Base-by-base conservation (phyloP, 2,329 filamentous ascomycete species). In the Acephala macrosclerotiorum region DNA sequence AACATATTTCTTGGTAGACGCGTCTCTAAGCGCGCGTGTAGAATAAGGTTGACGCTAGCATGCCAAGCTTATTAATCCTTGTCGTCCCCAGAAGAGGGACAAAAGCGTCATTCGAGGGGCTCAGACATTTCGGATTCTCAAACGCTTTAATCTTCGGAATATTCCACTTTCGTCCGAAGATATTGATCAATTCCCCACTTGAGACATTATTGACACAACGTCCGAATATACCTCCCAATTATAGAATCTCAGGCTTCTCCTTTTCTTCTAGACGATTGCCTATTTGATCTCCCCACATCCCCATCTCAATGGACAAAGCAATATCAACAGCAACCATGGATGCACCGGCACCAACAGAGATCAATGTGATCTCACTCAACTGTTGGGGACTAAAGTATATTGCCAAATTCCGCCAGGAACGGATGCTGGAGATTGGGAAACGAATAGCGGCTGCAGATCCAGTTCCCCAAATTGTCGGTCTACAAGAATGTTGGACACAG, bases 341-440 rank as follows among this genome's bases (percentile, higher is more conserved):
- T 14, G 58, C 64, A n/a, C 42, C 64, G n/a, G 64, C 75, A 71
- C 87, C 85, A 20, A 81, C 80, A 36, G 85, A 89, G 65, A 86
- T 98, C 76, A 90, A 91, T 75, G 84, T 98, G 72, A 82, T 97
- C 70, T 96, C 93, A 4, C 87, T 97, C 77, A 99, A 99, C 80
- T 97, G 94, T 87, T 98, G 96, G 95, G 96, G 96, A 60, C 88
- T 98, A 68, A 95, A 96, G 75, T 93, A 89, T 81, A 85, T 98
- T 75, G 90, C 94, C 60, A 89, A 90, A 71, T 87, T 92, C 71
- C 92, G 94, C 71, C 82, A 86, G 70, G 90, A 91, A 73, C 92
- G 96, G 51, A 86, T 98, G 59, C 80, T 85, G 35, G 92, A 97
- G 77, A 97, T 98, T 75, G 95, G 93, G 61, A 89, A 86, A 69